A percentile compares a stretch with the other conserved stretches of the same genome.
Conservation (phyloP, 352 stramenopile species). For the Pythium utonaiense region DNA sequence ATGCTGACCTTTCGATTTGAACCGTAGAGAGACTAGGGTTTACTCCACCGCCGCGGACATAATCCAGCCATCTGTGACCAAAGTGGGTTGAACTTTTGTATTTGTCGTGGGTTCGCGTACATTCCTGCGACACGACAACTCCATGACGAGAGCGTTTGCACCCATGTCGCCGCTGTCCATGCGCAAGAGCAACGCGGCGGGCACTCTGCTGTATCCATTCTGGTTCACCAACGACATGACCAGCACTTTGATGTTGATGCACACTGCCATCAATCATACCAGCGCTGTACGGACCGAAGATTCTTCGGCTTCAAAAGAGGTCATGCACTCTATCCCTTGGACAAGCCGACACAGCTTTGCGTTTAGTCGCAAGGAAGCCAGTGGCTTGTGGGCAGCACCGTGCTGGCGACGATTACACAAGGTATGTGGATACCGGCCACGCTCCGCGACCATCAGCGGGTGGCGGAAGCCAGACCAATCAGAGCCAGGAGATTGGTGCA, state of each 20-base stretch:
- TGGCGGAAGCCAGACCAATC: constrained; percentile 1
- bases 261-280: too few relatives aligned
- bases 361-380: too few relatives aligned
- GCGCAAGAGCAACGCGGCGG: constrained; percentile 1
- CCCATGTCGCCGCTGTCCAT: constrained; percentile 15
- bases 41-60: constrained; percentile 2
- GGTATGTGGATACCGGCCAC: not conserved
- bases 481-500: not conserved
- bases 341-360: too few relatives aligned
- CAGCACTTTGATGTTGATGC: not conserved
- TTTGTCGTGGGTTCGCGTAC: constrained; percentile 21
- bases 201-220: constrained; percentile 6
- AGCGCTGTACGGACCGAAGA: too few relatives aligned
- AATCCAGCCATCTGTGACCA: constrained; percentile 23
- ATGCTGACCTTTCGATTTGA: constrained; percentile 24
- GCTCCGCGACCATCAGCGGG: not conserved
- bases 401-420: not conserved
- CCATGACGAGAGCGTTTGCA: constrained; percentile 21
- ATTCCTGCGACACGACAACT: constrained; percentile 21
- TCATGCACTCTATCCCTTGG: too few relatives aligned
- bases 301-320: too few relatives aligned
- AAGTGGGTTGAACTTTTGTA: constrained; percentile 29
- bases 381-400: too few relatives aligned
- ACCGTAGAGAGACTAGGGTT: constrained; percentile 14
- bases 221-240: not conserved